phyloP scores from a whole-genome alignment of 2,329 filamentous ascomycete genomes.

The Nigrograna mackinnonii region DNA sequence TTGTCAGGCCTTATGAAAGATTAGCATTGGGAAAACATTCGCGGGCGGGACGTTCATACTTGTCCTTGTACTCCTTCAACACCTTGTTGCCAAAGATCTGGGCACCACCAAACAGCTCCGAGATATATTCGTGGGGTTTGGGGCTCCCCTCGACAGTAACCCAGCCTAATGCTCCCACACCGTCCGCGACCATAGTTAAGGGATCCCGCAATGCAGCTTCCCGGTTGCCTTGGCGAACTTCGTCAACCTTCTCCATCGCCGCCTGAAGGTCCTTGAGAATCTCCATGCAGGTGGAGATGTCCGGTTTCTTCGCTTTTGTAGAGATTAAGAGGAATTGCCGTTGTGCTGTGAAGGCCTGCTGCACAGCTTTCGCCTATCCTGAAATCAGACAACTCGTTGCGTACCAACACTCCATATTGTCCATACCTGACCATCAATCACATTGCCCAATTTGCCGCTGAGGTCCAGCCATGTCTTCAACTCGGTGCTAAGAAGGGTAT shows the following conservation, averaged over 20 bases:
- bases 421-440: conserved; percentile 78
- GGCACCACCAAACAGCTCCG: conserved; percentile 79
- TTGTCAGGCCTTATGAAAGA: conserved; percentile 62
- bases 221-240: conserved; percentile 81
- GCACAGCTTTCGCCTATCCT: conserved; percentile 57
- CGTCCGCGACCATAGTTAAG: conserved; percentile 84
- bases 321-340: conserved; percentile 86
- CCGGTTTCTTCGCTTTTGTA: conserved; percentile 90
- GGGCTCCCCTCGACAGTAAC: conserved; percentile 70
- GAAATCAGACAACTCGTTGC: conserved; percentile 4
- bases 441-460: conserved; percentile 75
- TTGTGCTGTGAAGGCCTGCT: conserved; percentile 77
- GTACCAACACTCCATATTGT: neutral
- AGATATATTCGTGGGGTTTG: conserved; percentile 84
- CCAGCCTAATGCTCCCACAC: conserved; percentile 89
- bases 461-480: conserved; percentile 78
- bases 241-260: conserved; percentile 75
- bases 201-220: conserved; percentile 77
- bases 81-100: conserved; percentile 96
- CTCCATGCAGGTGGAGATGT: conserved; percentile 71
- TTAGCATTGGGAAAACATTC: neutral
- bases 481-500: conserved; percentile 72
- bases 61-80: conserved; percentile 86
- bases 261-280: conserved; percentile 87
- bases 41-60: conserved; percentile 50